Base-by-base conservation (phyloP, 345 rosid species). In the Bretschneidera sinensis region DNA sequence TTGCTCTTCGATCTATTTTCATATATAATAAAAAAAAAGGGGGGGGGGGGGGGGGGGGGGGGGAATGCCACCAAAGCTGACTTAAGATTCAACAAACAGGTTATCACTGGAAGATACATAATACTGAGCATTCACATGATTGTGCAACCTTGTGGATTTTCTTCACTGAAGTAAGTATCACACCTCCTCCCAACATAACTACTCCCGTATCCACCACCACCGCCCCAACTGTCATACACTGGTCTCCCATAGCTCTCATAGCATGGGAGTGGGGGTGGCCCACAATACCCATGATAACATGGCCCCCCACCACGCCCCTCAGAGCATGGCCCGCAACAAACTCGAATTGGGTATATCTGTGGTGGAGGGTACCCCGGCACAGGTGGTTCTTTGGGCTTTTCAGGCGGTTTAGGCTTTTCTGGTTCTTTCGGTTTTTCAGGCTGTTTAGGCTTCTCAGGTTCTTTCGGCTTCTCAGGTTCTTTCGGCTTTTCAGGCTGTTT, bases 211-310 rank as follows among this genome's bases (percentile, higher is more conserved):
- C 53, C 24, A 24, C 74, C 70, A 47, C 85, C 82, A 18, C 80
- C 67, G 0, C 85, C 84, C 80, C 83, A 80, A 59, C 87, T 74
- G 2, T 85, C 83, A 23, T 74, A 88, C 34, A 85, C 87, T 0
- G 80, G 85, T 64, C 89, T 53, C 13, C 85, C 87, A 45, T 69
- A 78, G 10, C 68, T 67, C 10, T 68, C 73, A 48, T 62, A 71
- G 4, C 35, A 54, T 17, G 14, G 48, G 39, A 66, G 33, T 31
- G 66, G 63, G 59, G 58, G 59, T 33, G 39, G 60, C 64, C 76
- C 71, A 62, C 58, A 11, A 4, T 9, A 48, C 6, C 8, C 9
- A 13, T 54, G 56, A 48, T 51, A 66, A 19, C 79, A 56, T 39
- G 78, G 80, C 16, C 79, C 78, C 24, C 81, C 60, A 20, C 61